Conservation (phyloP, 1,284 basidiomycete species). For the Peniophora sp. region DNA sequence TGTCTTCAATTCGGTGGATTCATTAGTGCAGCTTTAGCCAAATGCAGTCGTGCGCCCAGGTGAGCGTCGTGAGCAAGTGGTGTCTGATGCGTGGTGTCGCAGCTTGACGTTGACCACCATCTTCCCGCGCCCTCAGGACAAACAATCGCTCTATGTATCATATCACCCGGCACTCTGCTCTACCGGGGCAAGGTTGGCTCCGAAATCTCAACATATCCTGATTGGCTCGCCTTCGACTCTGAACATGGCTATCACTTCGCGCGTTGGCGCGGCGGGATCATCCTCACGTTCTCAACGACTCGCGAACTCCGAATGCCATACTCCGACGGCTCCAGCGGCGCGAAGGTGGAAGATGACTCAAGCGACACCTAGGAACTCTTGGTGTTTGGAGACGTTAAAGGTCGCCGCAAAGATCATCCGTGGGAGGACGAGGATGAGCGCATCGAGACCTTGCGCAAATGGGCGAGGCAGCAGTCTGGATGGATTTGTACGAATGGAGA, state of each 20-base stretch:
- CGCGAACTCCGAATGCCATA: slow-evolving; percentile 12
- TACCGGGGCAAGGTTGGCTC: slow-evolving; percentile 7
- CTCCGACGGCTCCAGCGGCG: slow-evolving; percentile 14
- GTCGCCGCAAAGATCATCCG: not conserved
- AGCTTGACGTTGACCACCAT: too few relatives aligned
- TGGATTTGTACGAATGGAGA: slow-evolving; percentile 32
- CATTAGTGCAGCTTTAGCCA: slow-evolving; percentile 1
- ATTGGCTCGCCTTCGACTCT: slow-evolving; percentile 11
- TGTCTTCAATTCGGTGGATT: slow-evolving; percentile 5
- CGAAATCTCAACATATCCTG: slow-evolving; percentile 1
- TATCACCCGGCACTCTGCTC: slow-evolving; percentile 7
- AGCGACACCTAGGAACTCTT: slow-evolving; percentile 12
- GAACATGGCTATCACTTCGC: slow-evolving; percentile 8
- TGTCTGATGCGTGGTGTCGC: too few relatives aligned
- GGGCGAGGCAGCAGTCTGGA: slow-evolving; percentile 10
- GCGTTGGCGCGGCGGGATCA: slow-evolving; percentile 1
- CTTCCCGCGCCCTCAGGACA: slow-evolving; percentile 4
- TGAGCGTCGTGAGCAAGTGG: not conserved
- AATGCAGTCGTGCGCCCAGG: not conserved
- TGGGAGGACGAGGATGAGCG: slow-evolving; percentile 6
- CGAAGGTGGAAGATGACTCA: slow-evolving; percentile 3
- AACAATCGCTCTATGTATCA: slow-evolving; percentile 3
- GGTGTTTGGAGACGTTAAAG: slow-evolving; percentile 5
- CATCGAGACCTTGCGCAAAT: slow-evolving; percentile 8
- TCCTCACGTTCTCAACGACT: slow-evolving; percentile 9